phyloP scores from a whole-genome alignment of 148 eudicot genomes.

The Cornus suecica region DNA sequence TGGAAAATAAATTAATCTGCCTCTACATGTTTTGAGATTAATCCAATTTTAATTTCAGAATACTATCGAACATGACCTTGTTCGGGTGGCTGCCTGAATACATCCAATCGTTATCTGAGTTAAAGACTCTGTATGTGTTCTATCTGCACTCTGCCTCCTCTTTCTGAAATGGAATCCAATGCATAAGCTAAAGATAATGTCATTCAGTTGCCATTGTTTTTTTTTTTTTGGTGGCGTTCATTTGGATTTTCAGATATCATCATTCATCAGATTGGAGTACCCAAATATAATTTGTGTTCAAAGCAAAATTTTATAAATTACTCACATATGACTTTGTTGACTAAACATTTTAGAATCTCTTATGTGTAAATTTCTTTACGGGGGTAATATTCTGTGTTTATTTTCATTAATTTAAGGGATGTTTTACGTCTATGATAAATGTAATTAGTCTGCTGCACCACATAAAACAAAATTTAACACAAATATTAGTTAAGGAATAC shows the following conservation, averaged over 20 bases:
- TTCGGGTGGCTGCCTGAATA: conserved; percentile 50
- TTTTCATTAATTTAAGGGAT: not conserved
- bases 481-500: too few species aligned
- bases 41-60: conserved; percentile 29
- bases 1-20: not conserved
- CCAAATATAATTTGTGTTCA: not conserved
- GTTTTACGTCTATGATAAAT: not conserved
- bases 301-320: not conserved
- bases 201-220: too few species aligned
- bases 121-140: conserved; percentile 50
- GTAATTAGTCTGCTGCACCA: not conserved
- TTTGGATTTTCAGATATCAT: not conserved
- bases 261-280: not conserved
- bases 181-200: too few species aligned
- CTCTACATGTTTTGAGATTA: not conserved
- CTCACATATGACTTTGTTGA: not conserved
- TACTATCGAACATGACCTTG: conserved; percentile 47
- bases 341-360: not conserved
- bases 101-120: conserved; percentile 40
- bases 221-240: not conserved
- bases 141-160: not conserved
- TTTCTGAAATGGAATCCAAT: not conserved
- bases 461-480: too few species aligned
- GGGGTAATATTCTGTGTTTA: too few species aligned
- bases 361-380: too few species aligned